A percentile compares a stretch with the other conserved stretches of the same genome.
Evolutionary conservation across 192 early-diverging fungal species (phyloP).

Genomic region (Backusella luteola): DNA sequence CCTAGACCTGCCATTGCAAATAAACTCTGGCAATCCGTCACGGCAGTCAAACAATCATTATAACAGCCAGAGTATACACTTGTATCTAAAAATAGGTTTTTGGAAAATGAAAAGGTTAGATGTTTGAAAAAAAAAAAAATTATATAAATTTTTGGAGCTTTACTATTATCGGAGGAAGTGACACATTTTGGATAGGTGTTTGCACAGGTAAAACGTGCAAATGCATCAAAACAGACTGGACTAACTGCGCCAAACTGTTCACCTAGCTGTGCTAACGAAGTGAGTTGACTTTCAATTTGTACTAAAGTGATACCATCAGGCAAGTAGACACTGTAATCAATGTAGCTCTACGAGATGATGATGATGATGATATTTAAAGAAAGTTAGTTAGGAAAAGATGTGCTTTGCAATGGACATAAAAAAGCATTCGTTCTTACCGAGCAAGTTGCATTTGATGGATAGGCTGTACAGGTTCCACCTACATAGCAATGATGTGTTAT

Average conservation of each 20-base stretch:
- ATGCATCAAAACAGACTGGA: constrained; percentile 11
- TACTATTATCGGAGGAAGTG: background rate
- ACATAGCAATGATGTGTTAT: background rate
- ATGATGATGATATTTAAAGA: too few species aligned
- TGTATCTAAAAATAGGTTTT: background rate
- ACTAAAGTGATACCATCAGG: background rate
- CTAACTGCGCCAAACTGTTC: background rate
- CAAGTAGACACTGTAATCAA: constrained; percentile 10
- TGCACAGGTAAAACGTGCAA: constrained; percentile 6
- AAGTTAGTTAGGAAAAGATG: too few species aligned
- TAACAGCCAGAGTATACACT: background rate
- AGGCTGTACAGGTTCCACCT: background rate
- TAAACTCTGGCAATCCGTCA: background rate
- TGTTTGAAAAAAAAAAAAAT: background rate
- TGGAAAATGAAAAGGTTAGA: background rate
- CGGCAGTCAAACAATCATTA: background rate
- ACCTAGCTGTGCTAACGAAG: background rate
- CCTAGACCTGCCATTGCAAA: background rate
- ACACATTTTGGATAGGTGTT: constrained; percentile 7
- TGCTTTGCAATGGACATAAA: too few species aligned
- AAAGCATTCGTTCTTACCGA: background rate
- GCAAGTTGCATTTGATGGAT: constrained; percentile 10
- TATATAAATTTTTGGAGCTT: background rate
- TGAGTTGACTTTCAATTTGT: background rate
- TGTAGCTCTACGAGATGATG: background rate